Conservation (phyloP, 2,329 filamentous ascomycete genomes). For the Paramyrothecium sp. region DNA sequence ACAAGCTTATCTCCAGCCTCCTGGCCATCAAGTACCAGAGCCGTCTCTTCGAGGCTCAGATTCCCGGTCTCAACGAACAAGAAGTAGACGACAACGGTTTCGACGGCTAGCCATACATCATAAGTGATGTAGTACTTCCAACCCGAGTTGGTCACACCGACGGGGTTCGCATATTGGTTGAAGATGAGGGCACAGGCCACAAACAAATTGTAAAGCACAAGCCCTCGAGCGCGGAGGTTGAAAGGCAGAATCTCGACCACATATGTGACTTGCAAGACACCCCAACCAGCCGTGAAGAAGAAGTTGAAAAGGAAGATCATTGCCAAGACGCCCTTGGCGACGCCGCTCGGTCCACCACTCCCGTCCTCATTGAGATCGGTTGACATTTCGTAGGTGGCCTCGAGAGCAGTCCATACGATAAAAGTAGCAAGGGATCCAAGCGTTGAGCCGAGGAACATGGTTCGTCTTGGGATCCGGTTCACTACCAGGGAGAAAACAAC, state of each 20-base stretch:
- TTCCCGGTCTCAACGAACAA: slow-evolving; percentile 7
- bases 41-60: slow-evolving; percentile 8
- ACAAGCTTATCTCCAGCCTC: slow-evolving; percentile 5
- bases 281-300: slow-evolving; percentile 34
- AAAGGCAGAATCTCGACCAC: slow-evolving; percentile 42
- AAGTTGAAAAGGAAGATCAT: slow-evolving; percentile 26
- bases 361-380: slow-evolving; percentile 9
- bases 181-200: slow-evolving; percentile 24
- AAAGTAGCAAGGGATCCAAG: slow-evolving; percentile 16
- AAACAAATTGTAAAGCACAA: slow-evolving; percentile 20
- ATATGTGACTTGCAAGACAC: slow-evolving; percentile 39
- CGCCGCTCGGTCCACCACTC: slow-evolving; percentile 2
- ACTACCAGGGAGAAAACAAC: neutral
- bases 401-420: slow-evolving; percentile 13
- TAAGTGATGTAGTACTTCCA: slow-evolving; percentile 12
- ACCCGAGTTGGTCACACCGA: slow-evolving; percentile 21
- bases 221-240: slow-evolving; percentile 22
- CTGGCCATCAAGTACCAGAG: slow-evolving; percentile 5
- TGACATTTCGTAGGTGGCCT: slow-evolving; percentile 15
- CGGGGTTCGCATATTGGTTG: slow-evolving; percentile 39
- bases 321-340: slow-evolving; percentile 22
- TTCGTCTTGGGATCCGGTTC: neutral
- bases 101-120: slow-evolving; percentile 8
- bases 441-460: slow-evolving; percentile 27
- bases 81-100: slow-evolving; percentile 8